phyloP scores from a whole-genome alignment of 495 filamentous ascomycete species.

The Penicillium bovifimosum region DNA sequence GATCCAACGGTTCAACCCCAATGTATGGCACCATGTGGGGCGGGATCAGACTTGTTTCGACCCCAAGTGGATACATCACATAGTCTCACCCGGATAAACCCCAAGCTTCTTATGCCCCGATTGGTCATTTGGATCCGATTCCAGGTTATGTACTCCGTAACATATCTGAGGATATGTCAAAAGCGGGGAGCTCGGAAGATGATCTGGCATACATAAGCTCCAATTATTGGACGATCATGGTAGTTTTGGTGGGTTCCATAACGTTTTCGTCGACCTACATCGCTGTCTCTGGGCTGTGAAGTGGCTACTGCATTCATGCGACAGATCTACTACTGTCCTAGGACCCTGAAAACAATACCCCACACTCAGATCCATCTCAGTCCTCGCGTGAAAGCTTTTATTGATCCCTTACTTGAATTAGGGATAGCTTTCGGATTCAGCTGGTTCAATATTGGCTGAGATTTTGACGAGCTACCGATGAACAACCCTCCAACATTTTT shows the following conservation, averaged over 20 bases:
- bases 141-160: too few species aligned
- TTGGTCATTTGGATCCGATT: neutral
- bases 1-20: neutral
- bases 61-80: neutral
- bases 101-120: neutral
- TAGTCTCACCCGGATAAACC: neutral
- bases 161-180: neutral
- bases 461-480: neutral
- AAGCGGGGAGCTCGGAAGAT: neutral
- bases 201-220: neutral
- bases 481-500: neutral
- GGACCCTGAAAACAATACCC: neutral
- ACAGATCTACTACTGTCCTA: neutral
- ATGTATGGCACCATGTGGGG: neutral
- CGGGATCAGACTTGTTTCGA: neutral
- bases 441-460: neutral
- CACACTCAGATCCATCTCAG: neutral
- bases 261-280: neutral
- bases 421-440: neutral
- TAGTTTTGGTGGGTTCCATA: neutral
- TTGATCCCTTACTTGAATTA: neutral
- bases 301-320: neutral
- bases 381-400: neutral
- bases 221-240: constrained; percentile 9
- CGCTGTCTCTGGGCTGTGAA: neutral